These are phyloP conservation scores for Tricholomella constricta DNA, from an alignment of 768 basidiomycete genomes.

Conservation along the genomic window DNA sequence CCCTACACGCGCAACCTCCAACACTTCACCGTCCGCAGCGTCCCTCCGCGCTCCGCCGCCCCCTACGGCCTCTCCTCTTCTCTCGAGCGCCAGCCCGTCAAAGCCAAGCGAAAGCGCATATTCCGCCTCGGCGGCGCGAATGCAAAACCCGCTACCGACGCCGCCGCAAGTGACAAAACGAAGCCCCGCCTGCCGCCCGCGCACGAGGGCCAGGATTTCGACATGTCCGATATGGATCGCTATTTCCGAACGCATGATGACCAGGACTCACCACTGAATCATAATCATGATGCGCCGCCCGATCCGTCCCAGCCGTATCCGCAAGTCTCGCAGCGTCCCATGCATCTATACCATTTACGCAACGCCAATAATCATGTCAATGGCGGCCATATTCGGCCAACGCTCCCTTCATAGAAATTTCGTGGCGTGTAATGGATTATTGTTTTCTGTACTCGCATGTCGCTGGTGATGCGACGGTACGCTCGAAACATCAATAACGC, in stretches of 20 bases:
- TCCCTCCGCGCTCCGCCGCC: constrained; percentile 58
- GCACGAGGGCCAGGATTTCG: constrained; percentile 49
- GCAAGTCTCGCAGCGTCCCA: not conserved
- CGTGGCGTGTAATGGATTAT: too few species aligned
- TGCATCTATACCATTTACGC: constrained; percentile 7
- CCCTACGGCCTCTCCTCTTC: constrained; percentile 15
- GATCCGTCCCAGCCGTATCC: not conserved
- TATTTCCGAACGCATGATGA: constrained; percentile 57
- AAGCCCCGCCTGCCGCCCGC: constrained; percentile 16
- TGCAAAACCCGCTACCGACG: constrained; percentile 9
- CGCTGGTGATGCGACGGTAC: too few species aligned
- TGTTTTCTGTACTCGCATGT: too few species aligned
- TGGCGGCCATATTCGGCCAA: not conserved
- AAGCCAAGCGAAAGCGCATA: constrained; percentile 76
- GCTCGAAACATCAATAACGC: too few species aligned
- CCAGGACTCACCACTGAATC: constrained; percentile 1
- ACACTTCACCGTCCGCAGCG: constrained; percentile 91
- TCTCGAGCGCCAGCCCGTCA: constrained; percentile 55
- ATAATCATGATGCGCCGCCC: constrained; percentile 1
- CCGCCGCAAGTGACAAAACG: constrained; percentile 5
- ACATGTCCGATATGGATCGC: constrained; percentile 70
- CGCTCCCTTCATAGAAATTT: constrained; percentile 5
- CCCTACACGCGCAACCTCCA: constrained; percentile 90
- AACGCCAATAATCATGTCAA: not conserved
- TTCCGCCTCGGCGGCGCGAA: constrained; percentile 56